Base-by-base conservation (phyloP, 495 filamentous ascomycete species). In the Penicillium fimorum region DNA sequence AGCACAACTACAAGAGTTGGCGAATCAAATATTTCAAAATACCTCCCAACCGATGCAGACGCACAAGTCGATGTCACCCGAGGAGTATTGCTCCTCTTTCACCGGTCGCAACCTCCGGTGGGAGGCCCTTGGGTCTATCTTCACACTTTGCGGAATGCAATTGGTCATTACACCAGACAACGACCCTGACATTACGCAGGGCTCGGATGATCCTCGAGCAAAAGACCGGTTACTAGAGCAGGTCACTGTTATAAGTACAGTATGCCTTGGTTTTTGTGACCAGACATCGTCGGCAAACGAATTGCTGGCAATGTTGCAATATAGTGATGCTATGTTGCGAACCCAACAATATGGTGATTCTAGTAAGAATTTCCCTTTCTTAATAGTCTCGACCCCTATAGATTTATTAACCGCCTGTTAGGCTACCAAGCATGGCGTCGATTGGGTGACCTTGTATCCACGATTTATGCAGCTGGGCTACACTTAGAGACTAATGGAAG, bases 91-190 rank as follows among this genome's bases (percentile, higher is more conserved):
- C 51, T 68, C 42, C 13, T 72, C 63, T 4, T 83, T 82, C 33
- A 80, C 77, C 0, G 84, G 81, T 0, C 60, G 63, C 12, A 76
- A 78, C 43, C 64, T 83, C 25, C 79, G 84, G 10, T 88, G 84
- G 84, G 84, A 87, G 64, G 66, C 80, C 3, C 60, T 85, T 4
- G 84, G 79, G 0, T 65, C 80, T 33, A 65, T 87, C 0, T 76
- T 83, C n/a, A 63, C 75, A 7, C 67, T 76, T 38, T 78, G 77
- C 50, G 81, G 76, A 5, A 59, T 77, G 40, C 65, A 76, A 24
- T 54, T 75, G 22, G 60, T 70, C 59, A 70, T 68, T 13, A 70
- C 77, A 0, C 65, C 70, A 30, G 67, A 75, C 13, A 68, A 63
- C 29, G 72, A 80, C 48, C 66, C 67, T 20, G 60, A 70, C 15